phyloP scores from a whole-genome alignment of 2,329 filamentous ascomycete species.

The Alternaria novae-zelandiae region DNA sequence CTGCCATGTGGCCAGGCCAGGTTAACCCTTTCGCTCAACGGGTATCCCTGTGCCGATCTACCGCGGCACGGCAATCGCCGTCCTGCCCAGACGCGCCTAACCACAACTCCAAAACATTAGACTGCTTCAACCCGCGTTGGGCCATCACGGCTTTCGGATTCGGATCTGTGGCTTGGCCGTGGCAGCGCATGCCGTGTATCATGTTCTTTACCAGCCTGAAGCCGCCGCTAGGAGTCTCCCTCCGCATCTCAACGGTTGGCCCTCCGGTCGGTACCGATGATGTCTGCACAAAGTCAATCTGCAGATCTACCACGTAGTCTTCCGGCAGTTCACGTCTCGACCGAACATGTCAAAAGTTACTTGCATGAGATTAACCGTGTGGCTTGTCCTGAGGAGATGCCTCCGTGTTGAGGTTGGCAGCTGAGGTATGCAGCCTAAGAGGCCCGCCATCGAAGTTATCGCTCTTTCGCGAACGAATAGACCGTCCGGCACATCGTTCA shows the following conservation, averaged over 20 bases:
- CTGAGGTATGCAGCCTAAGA: neutral
- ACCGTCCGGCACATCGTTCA: constrained; percentile 1
- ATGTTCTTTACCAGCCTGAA: neutral
- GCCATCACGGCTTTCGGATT: neutral
- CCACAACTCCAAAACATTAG: neutral
- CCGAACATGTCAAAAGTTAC: neutral
- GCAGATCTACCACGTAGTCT: neutral
- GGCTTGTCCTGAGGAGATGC: neutral
- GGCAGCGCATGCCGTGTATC: neutral
- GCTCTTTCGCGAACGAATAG: constrained; percentile 8
- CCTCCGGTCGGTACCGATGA: neutral
- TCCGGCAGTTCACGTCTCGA: neutral
- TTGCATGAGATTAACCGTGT: neutral
- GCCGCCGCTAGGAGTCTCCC: neutral
- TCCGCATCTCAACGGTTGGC: neutral
- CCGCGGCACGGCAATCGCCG: neutral
- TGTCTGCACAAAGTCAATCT: neutral
- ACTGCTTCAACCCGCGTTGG: neutral
- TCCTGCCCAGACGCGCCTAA: neutral
- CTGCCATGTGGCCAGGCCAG: neutral
- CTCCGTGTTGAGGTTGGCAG: neutral
- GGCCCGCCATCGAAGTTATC: neutral
- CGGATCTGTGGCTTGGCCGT: neutral
- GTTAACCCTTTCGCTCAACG: neutral
- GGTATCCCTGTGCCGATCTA: neutral